phyloP scores from a whole-genome alignment of 192 early-diverging fungal species.

The Podila epigama region DNA sequence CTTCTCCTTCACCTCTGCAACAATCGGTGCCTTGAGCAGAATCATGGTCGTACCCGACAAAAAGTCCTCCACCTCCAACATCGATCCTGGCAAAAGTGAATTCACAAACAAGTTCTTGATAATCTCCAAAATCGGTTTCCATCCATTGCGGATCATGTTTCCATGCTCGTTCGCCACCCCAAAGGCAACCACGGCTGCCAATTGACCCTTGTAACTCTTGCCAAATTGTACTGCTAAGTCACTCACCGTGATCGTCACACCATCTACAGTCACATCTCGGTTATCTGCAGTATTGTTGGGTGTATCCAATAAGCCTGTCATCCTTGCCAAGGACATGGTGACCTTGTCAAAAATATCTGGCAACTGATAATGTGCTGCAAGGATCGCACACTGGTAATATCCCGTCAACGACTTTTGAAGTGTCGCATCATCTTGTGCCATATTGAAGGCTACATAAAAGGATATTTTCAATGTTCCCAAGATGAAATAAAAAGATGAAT shows the following conservation, averaged over 20 bases:
- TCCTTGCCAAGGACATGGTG: slow-evolving; percentile 71
- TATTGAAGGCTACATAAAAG: slow-evolving; percentile 71
- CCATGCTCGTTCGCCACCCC: slow-evolving; percentile 73
- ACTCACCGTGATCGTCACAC: slow-evolving; percentile 62
- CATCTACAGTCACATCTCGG: slow-evolving; percentile 55
- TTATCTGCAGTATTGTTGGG: slow-evolving; percentile 58
- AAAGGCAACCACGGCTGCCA: slow-evolving; percentile 90
- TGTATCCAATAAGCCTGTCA: slow-evolving; percentile 74
- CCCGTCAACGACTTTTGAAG: slow-evolving; percentile 84
- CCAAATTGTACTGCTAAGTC: slow-evolving; percentile 86
- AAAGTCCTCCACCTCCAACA: slow-evolving; percentile 80
- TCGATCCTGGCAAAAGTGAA: slow-evolving; percentile 67
- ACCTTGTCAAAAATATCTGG: slow-evolving; percentile 84
- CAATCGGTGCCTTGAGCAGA: slow-evolving; percentile 57
- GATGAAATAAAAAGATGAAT: no score
- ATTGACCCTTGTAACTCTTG: slow-evolving; percentile 86
- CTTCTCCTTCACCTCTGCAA: slow-evolving; percentile 50
- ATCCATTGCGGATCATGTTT: slow-evolving; percentile 69
- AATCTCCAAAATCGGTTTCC: slow-evolving; percentile 77
- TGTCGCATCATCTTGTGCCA: slow-evolving; percentile 77
- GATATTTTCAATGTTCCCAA: slow-evolving; percentile 7
- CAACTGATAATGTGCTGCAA: slow-evolving; percentile 78
- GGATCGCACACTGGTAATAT: slow-evolving; percentile 74
- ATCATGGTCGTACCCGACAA: slow-evolving; percentile 71
- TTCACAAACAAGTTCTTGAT: slow-evolving; percentile 85